Evolutionary conservation across 129 eudicot genomes (phyloP), one percentile per base, ranked within the genome.

Genomic region (Centrapalus pauciflorus): DNA sequence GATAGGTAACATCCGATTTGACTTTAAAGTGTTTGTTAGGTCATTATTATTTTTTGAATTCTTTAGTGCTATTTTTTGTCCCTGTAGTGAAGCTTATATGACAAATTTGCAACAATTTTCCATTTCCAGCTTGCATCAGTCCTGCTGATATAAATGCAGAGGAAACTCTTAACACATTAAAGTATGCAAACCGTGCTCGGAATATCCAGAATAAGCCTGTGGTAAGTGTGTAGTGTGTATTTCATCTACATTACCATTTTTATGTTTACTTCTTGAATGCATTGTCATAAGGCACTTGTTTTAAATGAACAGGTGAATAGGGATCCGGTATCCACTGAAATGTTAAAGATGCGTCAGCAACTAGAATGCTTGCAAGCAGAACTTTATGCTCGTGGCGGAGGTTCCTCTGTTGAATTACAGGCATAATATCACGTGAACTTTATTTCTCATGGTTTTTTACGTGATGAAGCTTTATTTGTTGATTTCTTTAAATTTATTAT

Each of bases 111-210:
- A n/a, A 3, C 37, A 27, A 1, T 11, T 72, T 69, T 55, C 48
- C 71, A 46, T 57, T 76, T 77, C 66, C 96, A 93, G 99, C 99
- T 16, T 93, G 99, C 82, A 84, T 89, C 32, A 94, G 99, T 79
- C 99, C 99, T 19, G 99, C 99, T 74, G 99, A 94, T 77, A 94
- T 94, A 74, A 94, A 89, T 75, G 99, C 99, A 16, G 99, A 94
- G 79, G 99, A 94, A 76, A 94, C 99, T 74, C 86, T 94, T 5
- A 94, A 94, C 92, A 94, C 99, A 7, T 84, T 94, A 3, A 94
- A 94, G 79, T 94, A 94, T 70, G 99, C 99, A 57, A 94, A 94
- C 66, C 99, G 99, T 23, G 99, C 99, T 59, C 90, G 99, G 17
- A 94, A 94, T 79, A 94, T 94, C 74, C 99, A 80, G 78, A 94